Evolutionary conservation across 495 filamentous ascomycete genomes (phyloP), one percentile per base, ranked within the genome.

Genomic region (Penicillium lagena): DNA sequence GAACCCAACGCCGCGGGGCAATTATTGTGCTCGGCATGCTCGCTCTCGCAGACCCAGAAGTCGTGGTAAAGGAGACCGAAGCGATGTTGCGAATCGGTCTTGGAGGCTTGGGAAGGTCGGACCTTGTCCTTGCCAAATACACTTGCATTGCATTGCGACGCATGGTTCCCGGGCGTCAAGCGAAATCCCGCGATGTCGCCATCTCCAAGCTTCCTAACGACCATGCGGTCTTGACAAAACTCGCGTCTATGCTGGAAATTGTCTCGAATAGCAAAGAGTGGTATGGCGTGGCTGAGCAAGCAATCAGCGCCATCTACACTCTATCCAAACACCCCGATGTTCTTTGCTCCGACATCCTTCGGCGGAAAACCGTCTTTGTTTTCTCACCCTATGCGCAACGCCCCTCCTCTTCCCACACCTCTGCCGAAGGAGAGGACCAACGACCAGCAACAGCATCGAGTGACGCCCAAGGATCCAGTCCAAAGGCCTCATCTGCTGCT

Each of bases 11-110:
- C 45, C 78, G 91, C 11, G 93, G 93, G 27, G 81, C 93, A 14
- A 96, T 99, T 57, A 96, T 97, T 50, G 87, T 99, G 4, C 72
- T 99, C 12, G 91, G 94, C 13, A 99, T 99, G 94, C 77, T 99
- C 15, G 91, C 94, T 28, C 80, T 90, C 4, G 93, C 93, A 7
- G 85, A 89, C 32, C 89, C 91, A 0, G 87, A 96, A 39, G 90
- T 97, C 45, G 88, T 95, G 1, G 82, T 96, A 11, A 86, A 83
- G 41, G 90, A 99, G 60, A 88, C 96, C 69, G 90, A 96, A 61
- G 86, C 84, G 0, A 93, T 96, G 79, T 66, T 99, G 12, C 79
- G 87, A 15, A 94, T 95, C 42, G 93, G 93, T 5, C 76, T 99
- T 2, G 91, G 94, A 13, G 67, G 72, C 15, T 71, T 90, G 29